Percentiles rank a stretch among this genome's conserved stretches.
These are phyloP conservation scores for Ceratobasidium sp. DNA, from an alignment of 1,284 basidiomycete genomes.

Conservation along the genomic window DNA sequence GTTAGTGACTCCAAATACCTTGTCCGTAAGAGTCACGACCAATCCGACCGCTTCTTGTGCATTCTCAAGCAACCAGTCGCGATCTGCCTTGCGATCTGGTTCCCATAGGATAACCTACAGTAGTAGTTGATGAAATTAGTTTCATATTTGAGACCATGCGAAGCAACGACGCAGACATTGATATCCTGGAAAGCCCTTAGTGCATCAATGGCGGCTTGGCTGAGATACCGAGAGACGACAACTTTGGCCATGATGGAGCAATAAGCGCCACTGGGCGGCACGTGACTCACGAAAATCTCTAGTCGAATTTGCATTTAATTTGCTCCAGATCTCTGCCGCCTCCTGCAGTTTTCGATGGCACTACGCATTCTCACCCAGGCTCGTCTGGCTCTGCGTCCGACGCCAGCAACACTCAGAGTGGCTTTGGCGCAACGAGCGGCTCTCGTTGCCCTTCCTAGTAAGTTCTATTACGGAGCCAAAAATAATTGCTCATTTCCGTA, in stretches of 20 bases:
- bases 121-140: constrained; percentile 6
- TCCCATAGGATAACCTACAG: constrained; percentile 73
- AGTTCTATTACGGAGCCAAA: not conserved
- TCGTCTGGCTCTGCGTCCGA: constrained; percentile 5
- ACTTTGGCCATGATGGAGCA: constrained; percentile 42
- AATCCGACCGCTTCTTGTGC: constrained; percentile 68
- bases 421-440: constrained; percentile 22
- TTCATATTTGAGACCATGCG: constrained; percentile 43
- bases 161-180: constrained; percentile 41
- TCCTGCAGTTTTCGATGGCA: constrained; percentile 14
- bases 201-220: constrained; percentile 45
- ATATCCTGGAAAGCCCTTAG: constrained; percentile 1
- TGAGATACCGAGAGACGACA: constrained; percentile 49
- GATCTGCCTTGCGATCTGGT: constrained; percentile 66
- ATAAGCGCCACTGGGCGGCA: not conserved
- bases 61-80: constrained; percentile 82
- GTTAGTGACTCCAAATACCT: constrained; percentile 52
- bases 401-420: not conserved
- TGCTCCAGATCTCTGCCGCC: not conserved
- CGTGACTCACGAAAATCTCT: constrained; percentile 21
- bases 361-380: constrained; percentile 27
- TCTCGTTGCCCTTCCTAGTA: not conserved
- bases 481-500: not conserved
- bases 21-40: constrained; percentile 75
- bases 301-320: constrained; percentile 6